Base-by-base conservation (phyloP, 768 basidiomycete species). In the Floccularia luteovirens region DNA sequence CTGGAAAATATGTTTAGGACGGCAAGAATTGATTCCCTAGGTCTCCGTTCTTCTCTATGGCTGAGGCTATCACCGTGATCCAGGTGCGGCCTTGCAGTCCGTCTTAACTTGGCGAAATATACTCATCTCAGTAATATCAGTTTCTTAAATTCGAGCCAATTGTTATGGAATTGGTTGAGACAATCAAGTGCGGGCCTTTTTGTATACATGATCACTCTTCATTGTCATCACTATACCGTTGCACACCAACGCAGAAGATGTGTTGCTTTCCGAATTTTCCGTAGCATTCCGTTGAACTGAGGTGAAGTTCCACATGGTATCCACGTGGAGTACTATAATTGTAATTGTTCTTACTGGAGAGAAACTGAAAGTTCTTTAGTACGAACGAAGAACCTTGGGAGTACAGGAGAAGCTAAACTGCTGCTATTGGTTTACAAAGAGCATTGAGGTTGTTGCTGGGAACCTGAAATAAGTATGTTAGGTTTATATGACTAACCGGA, bases 281-380 rank as follows among this genome's bases (percentile, higher is more conserved):
- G 48, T 50, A 31, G 36, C 38, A 38, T 32, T 43, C 46, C 41
- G 43, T 22, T 24, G 43, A 54, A 46, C 45, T 45, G 49, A 53
- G 36, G 31, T 21, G 33, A n/a, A n/a, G n/a, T n/a, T n/a, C n/a
- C 60, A 59, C 63, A 60, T 65, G 62, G 61, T 48, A 44, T 49
- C 56, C 65, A 64, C 60, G 61, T 62, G 63, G 61, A 41, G 38
- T 7, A 35, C 50, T 30, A 30, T 40, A 25, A 37, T 39, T 32
- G 38, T 12, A 13, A 19, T 23, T 12, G 36, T 17, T 37, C 25
- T 24, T 24, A 2, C 25, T 24, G 36, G 22, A 10, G 17, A 37
- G 36, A 17, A 17, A 35, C 11, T 12, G 21, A 19, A 12, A 11
- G 33, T 35, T 35, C 14, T 12, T 20, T 20, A 12, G 11, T 19